Percentiles rank a stretch among this genome's conserved stretches.
Evolutionary conservation across 1,139 yeast species (phyloP).

Genomic region (Geotrichum carabidarum): DNA sequence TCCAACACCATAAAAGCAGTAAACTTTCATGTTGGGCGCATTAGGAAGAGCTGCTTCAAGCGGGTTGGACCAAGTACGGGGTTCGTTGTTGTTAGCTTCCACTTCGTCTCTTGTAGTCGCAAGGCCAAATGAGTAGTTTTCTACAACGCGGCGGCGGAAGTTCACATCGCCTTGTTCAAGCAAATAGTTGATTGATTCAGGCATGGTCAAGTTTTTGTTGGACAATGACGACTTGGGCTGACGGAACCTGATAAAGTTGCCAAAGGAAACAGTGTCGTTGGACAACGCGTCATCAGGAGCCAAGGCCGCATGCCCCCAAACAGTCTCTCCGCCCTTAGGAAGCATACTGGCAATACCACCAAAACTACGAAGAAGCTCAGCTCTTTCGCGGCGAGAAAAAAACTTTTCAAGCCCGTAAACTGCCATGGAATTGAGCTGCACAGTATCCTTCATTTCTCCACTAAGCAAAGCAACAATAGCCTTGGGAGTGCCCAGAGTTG

Average conservation of each 20-base stretch:
- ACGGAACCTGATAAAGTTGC: constrained; percentile 68
- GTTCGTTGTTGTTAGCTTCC: constrained; percentile 56
- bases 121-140: constrained; percentile 75
- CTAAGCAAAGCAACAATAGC: constrained; percentile 84
- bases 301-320: constrained; percentile 66
- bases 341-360: constrained; percentile 95
- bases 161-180: constrained; percentile 65
- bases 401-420: constrained; percentile 92
- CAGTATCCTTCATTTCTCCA: constrained; percentile 98
- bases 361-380: constrained; percentile 77
- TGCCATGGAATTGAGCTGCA: constrained; percentile 86
- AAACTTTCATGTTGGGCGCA: constrained; percentile 88
- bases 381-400: constrained; percentile 82
- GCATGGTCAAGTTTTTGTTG: constrained; percentile 56
- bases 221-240: constrained; percentile 43
- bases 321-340: constrained; percentile 86
- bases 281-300: constrained; percentile 48
- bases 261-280: constrained; percentile 48
- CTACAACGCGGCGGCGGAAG: constrained; percentile 59
- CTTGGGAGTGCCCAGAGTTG: constrained; percentile 87
- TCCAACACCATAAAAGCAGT: constrained; percentile 90
- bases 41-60: constrained; percentile 83
- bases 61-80: constrained; percentile 86
- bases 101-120: constrained; percentile 60
- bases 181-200: constrained; percentile 60